phyloP scores from a whole-genome alignment of 768 basidiomycete species.

The Pisolithus sp. region DNA sequence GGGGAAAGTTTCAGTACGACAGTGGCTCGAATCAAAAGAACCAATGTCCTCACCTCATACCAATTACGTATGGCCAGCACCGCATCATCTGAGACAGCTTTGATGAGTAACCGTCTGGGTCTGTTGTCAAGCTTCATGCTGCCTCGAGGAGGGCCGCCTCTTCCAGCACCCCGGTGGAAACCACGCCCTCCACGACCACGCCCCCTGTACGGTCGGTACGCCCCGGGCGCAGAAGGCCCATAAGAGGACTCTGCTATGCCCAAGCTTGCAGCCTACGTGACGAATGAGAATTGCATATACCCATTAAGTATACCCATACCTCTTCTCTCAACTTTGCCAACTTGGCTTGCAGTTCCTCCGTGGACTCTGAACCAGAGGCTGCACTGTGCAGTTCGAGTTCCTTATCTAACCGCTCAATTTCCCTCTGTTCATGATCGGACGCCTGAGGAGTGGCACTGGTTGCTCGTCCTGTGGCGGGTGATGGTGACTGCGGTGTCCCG shows the following conservation, averaged over 20 bases:
- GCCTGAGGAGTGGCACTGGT: constrained; percentile 21
- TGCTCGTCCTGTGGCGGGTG: constrained; percentile 18
- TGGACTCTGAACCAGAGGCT: constrained; percentile 40
- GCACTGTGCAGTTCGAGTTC: constrained; percentile 67
- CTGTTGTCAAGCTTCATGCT: constrained; percentile 91
- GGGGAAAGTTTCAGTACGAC: not conserved
- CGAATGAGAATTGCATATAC: not conserved
- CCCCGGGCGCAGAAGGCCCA: constrained; percentile 20
- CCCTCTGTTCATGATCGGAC: constrained; percentile 46
- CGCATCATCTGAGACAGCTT: constrained; percentile 53
- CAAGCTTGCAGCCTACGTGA: constrained; percentile 60
- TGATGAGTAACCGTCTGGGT: constrained; percentile 71
- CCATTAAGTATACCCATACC: constrained; percentile 36
- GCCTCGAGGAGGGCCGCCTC: constrained; percentile 59
- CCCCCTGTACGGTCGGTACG: constrained; percentile 63
- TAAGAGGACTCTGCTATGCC: constrained; percentile 52
- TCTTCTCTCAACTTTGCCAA: constrained; percentile 75
- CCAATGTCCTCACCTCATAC: constrained; percentile 57
- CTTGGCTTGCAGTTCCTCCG: constrained; percentile 68
- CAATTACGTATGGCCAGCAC: constrained; percentile 67
- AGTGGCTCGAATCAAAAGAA: not conserved
- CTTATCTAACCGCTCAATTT: constrained; percentile 68
- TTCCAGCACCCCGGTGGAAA: constrained; percentile 53
- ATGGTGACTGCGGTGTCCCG: constrained; percentile 18
- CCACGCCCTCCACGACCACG: constrained; percentile 54